Base-by-base conservation (phyloP, 1,139 yeast genomes). In the Geotrichum reessii region DNA sequence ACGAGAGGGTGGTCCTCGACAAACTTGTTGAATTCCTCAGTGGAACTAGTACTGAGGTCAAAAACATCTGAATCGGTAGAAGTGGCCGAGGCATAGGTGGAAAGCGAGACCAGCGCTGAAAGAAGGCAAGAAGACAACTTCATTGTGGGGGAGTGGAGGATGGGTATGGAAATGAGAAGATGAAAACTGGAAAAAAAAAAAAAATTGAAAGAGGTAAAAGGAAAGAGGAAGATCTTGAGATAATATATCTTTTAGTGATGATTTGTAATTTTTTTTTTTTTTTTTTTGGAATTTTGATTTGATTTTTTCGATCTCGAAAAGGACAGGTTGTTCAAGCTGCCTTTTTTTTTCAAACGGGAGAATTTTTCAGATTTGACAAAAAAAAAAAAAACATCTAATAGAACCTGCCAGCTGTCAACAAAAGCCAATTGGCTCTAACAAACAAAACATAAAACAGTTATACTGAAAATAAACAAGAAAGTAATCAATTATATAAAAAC, bases 61-160 rank as follows among this genome's bases (percentile, higher is more conserved):
- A 88, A 90, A 56, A 93, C 99, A 50, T 93, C 96, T 46, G 96
- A 87, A 68, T 88, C 89, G 61, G 85, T 85, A 64, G 87, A 87
- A 19, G 53, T n/a, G n/a, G n/a, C 54, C 12, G 47, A 48, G 31
- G 40, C 58, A 46, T 47, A 52, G 25, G 59, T 44, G 22, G 54
- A 42, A 27, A 57, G 51, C 48, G 62, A 54, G 14, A 55, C 49
- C 50, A 59, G 52, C 49, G 62, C 58, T 50, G 62, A 48, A 11
- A 56, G 44, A n/a, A 59, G 50, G 42, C 50, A 49, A 22, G 55
- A 54, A 19, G 62, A 54, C 37, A 59, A 52, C 47, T 59, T 59
- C 62, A 59, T 59, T 28, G 22, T 50, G 22, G 44, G 44, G n/a
- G 17, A n/a, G 7, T 11, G n/a, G 21, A 33, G 19, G n/a, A 33